phyloP scores from a whole-genome alignment of 2,329 filamentous ascomycete genomes.

The Beauveria sp. region DNA sequence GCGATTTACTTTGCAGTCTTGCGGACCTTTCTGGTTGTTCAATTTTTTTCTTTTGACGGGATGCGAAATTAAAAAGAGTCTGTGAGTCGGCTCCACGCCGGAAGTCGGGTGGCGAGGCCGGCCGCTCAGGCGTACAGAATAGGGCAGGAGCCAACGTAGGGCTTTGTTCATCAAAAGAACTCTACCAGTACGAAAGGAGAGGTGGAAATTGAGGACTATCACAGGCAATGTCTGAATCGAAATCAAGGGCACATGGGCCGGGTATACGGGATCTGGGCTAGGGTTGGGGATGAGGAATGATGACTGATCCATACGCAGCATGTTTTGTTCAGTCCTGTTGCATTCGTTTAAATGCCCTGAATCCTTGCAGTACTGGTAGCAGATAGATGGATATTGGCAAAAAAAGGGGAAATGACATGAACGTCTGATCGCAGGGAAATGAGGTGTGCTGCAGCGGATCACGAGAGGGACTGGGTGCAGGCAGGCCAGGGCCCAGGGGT shows the following conservation, averaged over 20 bases:
- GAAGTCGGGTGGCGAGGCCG: background rate
- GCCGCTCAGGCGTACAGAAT: too few species aligned
- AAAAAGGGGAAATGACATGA: background rate
- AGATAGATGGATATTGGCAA: background rate
- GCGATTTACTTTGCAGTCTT: background rate
- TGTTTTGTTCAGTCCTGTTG: background rate
- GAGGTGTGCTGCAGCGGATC: background rate
- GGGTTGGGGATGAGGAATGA: too few species aligned
- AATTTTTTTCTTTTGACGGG: too few species aligned
- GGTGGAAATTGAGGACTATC: too few species aligned
- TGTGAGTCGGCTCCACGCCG: background rate
- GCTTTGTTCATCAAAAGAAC: too few species aligned
- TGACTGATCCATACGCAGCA: too few species aligned
- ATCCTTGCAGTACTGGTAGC: background rate
- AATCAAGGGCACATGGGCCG: too few species aligned
- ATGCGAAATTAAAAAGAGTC: background rate
- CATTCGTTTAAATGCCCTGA: background rate
- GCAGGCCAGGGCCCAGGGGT: background rate
- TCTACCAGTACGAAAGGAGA: too few species aligned
- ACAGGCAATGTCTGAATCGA: too few species aligned
- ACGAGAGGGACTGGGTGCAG: background rate
- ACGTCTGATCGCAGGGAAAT: background rate
- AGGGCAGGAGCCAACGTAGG: too few species aligned
- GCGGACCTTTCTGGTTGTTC: background rate
- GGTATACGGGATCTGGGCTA: too few species aligned